A percentile compares a stretch with the other conserved stretches of the same genome.
These are phyloP conservation scores for Petasospora rhodanensis DNA, from an alignment of 1,139 yeast genomes.

Conservation along the genomic window DNA sequence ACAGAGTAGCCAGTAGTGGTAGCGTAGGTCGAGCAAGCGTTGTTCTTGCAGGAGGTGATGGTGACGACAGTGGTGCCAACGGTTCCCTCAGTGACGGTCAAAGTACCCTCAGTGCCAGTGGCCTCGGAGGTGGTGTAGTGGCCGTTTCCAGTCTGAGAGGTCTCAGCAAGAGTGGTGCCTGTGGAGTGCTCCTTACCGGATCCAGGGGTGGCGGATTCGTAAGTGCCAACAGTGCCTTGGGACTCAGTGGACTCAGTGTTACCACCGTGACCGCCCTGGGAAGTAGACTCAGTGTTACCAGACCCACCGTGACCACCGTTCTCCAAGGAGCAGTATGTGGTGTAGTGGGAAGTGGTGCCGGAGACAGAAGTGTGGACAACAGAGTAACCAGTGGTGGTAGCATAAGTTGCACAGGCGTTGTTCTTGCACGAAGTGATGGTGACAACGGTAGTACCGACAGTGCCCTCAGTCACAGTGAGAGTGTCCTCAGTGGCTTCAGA, in stretches of 20 bases:
- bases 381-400: conserved; percentile 7
- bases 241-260: no score
- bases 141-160: not conserved
- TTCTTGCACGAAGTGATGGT: conserved; percentile 13
- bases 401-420: conserved; percentile 3
- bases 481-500: no score
- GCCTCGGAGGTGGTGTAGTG: no score
- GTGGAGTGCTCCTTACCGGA: no score
- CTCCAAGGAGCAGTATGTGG: conserved; percentile 10
- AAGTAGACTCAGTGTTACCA: not conserved
- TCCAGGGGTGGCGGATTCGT: no score
- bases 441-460: conserved; percentile 10
- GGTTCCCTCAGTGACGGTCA: no score
- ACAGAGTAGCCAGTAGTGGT: conserved; percentile 1
- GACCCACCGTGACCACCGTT: no score
- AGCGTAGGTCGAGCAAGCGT: conserved; percentile 1
- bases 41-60: conserved; percentile 1
- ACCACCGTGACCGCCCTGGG: no score
- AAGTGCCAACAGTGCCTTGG: no score
- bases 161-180: no score
- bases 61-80: conserved; percentile 1
- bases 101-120: no score
- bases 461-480: no score
- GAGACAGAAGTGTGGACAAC: conserved; percentile 2
- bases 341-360: conserved; percentile 1